phyloP scores from a whole-genome alignment of 73 alveolate genomes.

The Durusdinium trenchii region DNA sequence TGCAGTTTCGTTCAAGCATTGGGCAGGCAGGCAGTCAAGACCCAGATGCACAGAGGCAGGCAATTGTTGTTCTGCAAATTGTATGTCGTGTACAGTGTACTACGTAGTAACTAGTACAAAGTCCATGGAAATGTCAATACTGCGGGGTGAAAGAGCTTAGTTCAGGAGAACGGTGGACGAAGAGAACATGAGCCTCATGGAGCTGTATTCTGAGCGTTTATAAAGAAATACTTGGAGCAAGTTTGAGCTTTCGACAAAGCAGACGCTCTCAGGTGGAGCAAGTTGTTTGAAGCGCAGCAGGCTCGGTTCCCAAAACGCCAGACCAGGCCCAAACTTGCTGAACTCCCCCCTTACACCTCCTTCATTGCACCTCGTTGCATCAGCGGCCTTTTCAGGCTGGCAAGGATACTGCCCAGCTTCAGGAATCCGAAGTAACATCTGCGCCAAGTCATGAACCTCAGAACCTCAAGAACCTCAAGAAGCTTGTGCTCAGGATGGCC shows the following conservation, averaged over 20 bases:
- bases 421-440: background rate
- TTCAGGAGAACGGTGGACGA: background rate
- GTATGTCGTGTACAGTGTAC: too few species aligned
- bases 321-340: too few species aligned
- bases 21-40: too few species aligned
- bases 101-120: too few species aligned
- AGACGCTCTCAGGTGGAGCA: conserved; percentile 5
- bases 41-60: too few species aligned
- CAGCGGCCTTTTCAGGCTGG: background rate
- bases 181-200: conserved; percentile 35
- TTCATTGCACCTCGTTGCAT: too few species aligned
- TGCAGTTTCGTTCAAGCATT: too few species aligned
- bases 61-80: too few species aligned
- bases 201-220: background rate
- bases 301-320: background rate
- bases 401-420: background rate
- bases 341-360: too few species aligned
- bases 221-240: background rate
- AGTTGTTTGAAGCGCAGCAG: background rate
- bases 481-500: background rate
- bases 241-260: background rate
- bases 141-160: too few species aligned
- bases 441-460: background rate
- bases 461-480: conserved; percentile 19
- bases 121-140: too few species aligned